phyloP scores from a whole-genome alignment of 345 rosid genomes.

The Linum tenue region DNA sequence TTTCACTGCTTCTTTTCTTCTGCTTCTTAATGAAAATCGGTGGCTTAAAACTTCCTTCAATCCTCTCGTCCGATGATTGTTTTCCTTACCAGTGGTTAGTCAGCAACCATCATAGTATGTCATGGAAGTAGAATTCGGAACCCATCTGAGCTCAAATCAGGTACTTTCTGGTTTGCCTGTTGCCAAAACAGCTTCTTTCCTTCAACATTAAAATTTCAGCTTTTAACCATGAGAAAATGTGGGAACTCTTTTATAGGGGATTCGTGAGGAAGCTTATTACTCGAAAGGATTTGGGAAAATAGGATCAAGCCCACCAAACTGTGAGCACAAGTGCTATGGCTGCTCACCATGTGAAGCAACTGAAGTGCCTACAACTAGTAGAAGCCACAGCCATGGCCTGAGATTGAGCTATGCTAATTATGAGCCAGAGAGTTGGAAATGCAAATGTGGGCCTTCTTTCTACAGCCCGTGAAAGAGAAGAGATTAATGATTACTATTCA shows the following conservation, averaged over 20 bases:
- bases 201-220: too few relatives aligned
- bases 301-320: conserved; percentile 77
- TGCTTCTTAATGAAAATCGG: not conserved
- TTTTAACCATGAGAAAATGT: conserved; percentile 1
- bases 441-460: conserved; percentile 62
- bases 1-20: not conserved
- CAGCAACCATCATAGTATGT: not conserved
- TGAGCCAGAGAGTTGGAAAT: conserved; percentile 83
- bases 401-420: conserved; percentile 55
- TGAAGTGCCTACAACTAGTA: conserved; percentile 52
- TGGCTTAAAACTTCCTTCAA: not conserved
- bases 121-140: not conserved
- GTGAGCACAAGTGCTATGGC: conserved; percentile 63
- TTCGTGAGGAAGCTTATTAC: conserved; percentile 6
- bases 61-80: not conserved
- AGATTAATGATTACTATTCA: too few relatives aligned
- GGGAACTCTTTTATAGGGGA: not conserved
- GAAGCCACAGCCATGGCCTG: conserved; percentile 18
- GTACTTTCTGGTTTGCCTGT: conserved; percentile 1
- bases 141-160: conserved; percentile 11
- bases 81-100: not conserved
- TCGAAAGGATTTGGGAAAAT: conserved; percentile 28
- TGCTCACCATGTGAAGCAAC: conserved; percentile 73
- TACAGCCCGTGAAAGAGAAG: conserved; percentile 34
- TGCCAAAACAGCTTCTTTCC: not conserved